Percentiles rank a stretch among this genome's conserved stretches.
These are phyloP conservation scores for Arthrobotrys iridis DNA, from an alignment of 2,329 filamentous ascomycete genomes.

Conservation along the genomic window DNA sequence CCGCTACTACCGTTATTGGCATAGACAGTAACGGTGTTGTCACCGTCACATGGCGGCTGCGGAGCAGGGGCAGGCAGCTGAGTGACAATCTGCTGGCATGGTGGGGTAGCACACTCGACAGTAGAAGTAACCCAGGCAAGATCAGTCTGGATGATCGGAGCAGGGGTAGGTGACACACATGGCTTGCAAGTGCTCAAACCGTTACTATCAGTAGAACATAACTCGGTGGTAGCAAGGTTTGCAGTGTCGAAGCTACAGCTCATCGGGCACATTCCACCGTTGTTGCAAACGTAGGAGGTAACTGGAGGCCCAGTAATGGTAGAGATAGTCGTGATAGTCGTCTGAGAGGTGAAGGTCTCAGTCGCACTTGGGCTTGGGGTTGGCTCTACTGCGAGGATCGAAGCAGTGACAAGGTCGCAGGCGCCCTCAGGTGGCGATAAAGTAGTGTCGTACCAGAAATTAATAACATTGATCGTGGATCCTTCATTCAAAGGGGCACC, in stretches of 20 bases:
- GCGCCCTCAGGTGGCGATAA: conserved; percentile 20
- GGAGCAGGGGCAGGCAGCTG: not conserved
- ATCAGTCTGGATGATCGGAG: conserved; percentile 31
- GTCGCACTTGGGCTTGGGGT: conserved; percentile 14
- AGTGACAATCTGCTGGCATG: conserved; percentile 23
- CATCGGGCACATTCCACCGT: conserved; percentile 31
- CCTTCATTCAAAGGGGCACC: conserved; percentile 4
- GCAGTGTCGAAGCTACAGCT: conserved; percentile 25
- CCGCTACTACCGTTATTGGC: not conserved
- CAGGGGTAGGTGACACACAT: conserved; percentile 30
- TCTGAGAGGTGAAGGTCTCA: conserved; percentile 5
- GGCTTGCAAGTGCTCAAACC: conserved; percentile 41
- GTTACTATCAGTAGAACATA: conserved; percentile 31
- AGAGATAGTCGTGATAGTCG: conserved; percentile 36
- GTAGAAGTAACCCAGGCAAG: conserved; percentile 38
- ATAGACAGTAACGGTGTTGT: conserved; percentile 35
- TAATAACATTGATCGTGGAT: conserved; percentile 15
- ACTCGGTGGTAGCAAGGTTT: conserved; percentile 25
- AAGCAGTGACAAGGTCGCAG: conserved; percentile 9
- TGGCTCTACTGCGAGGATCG: not conserved
- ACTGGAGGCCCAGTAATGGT: conserved; percentile 37
- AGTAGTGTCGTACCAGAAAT: conserved; percentile 42
- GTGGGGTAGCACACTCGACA: conserved; percentile 31
- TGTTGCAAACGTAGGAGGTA: conserved; percentile 39
- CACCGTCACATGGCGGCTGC: conserved; percentile 16